Conservation (phyloP, 208 protist species). For the Leishmania lainsoni region DNA sequence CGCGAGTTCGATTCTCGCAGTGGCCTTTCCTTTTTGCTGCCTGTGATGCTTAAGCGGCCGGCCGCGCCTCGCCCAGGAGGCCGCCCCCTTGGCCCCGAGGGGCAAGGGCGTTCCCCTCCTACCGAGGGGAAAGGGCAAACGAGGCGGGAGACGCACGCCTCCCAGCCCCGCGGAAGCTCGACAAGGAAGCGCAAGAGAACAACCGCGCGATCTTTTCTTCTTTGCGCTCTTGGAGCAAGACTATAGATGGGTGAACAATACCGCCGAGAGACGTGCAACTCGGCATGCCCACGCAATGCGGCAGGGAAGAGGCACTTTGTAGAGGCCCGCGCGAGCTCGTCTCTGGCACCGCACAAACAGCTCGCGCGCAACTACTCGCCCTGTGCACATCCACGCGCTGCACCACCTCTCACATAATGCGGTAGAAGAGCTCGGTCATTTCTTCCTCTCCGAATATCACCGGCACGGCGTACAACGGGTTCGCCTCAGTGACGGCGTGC, state of each 20-base stretch:
- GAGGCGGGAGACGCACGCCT: not conserved
- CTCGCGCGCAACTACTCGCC: not conserved
- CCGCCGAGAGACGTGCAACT: not conserved
- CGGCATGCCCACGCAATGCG: not conserved
- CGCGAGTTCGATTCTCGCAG: slow-evolving; percentile 96
- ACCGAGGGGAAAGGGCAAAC: not conserved
- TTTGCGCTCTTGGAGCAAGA: not conserved
- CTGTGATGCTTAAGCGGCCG: not conserved
- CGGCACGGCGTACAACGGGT: slow-evolving; percentile 69
- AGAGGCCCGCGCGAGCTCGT: not conserved
- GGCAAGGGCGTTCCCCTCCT: not conserved
- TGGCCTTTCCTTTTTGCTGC: slow-evolving; percentile 65
- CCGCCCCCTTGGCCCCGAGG: not conserved
- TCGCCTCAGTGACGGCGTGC: slow-evolving; percentile 50
- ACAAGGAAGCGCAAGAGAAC: not conserved
- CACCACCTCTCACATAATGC: slow-evolving; percentile 19
- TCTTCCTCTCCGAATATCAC: slow-evolving; percentile 58
- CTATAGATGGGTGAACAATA: not conserved
- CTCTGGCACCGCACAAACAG: not conserved
- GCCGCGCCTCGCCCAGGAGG: not conserved
- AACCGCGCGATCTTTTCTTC: not conserved
- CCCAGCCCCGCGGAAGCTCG: not conserved
- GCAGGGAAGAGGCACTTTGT: not conserved
- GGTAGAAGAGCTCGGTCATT: slow-evolving; percentile 37
- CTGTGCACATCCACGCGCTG: not conserved